These are phyloP conservation scores for Coemansia sp. DNA, from an alignment of 192 early-diverging fungal species.

Conservation along the genomic window DNA sequence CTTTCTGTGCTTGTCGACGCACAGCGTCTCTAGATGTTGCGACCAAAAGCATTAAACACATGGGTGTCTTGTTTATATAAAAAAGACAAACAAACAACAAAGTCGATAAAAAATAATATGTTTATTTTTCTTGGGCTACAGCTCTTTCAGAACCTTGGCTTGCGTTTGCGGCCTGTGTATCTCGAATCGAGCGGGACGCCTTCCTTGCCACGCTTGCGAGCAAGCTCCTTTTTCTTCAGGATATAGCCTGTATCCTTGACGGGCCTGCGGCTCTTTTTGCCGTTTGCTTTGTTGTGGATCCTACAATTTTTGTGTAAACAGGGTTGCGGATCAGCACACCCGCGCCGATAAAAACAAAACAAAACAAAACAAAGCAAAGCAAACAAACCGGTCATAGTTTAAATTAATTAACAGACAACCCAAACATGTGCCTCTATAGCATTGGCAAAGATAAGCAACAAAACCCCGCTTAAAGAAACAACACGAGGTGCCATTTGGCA, in stretches of 20 bases:
- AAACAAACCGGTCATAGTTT: slow-evolving; percentile 5
- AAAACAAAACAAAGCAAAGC: not conserved
- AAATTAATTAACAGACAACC: slow-evolving; percentile 1
- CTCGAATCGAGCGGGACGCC: slow-evolving; percentile 85
- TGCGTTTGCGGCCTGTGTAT: slow-evolving; percentile 93
- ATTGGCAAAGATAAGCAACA: too few relatives aligned
- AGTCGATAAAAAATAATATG: not conserved
- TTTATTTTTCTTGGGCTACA: not conserved
- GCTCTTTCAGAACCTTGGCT: slow-evolving; percentile 70
- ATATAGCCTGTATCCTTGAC: slow-evolving; percentile 90
- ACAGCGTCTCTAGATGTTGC: not conserved
- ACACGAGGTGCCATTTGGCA: too few relatives aligned
- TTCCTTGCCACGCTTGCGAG: slow-evolving; percentile 72
- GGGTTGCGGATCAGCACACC: not conserved
- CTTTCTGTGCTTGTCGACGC: not conserved
- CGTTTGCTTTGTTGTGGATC: slow-evolving; percentile 33
- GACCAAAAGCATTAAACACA: not conserved
- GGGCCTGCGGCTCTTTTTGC: slow-evolving; percentile 54
- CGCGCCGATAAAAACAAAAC: not conserved
- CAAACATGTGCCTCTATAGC: too few relatives aligned
- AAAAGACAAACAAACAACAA: not conserved
- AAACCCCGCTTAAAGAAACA: too few relatives aligned
- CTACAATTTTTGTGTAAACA: slow-evolving; percentile 19
- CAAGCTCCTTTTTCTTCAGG: slow-evolving; percentile 84
- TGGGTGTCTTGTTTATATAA: not conserved